These are phyloP conservation scores for Globisporangium abappressorium DNA, from an alignment of 352 stramenopile species.

Conservation along the genomic window DNA sequence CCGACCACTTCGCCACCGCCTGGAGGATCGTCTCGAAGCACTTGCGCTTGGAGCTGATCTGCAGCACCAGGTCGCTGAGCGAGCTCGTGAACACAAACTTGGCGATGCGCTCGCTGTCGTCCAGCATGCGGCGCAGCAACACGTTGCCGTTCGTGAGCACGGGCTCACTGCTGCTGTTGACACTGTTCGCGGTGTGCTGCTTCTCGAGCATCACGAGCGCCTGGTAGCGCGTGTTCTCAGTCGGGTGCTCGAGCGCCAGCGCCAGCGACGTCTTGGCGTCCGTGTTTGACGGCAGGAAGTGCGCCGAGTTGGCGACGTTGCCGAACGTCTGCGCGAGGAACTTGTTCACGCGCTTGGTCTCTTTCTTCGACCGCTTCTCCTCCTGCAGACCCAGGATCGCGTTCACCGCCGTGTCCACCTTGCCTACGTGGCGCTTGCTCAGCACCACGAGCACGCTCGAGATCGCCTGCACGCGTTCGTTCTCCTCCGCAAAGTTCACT, in stretches of 20 bases:
- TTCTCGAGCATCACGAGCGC: constrained; percentile 66
- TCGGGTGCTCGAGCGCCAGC: constrained; percentile 76
- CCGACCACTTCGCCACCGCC: constrained; percentile 49
- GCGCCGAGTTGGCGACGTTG: constrained; percentile 69
- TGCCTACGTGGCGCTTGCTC: constrained; percentile 56
- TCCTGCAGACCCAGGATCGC: constrained; percentile 22
- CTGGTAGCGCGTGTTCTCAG: constrained; percentile 69
- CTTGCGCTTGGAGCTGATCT: constrained; percentile 49
- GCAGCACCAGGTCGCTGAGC: constrained; percentile 54
- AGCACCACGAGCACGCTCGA: constrained; percentile 42
- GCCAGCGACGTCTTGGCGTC: constrained; percentile 74
- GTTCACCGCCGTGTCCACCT: constrained; percentile 46
- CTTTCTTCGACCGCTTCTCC: constrained; percentile 33
- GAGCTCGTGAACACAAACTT: constrained; percentile 52
- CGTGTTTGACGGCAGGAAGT: constrained; percentile 61
- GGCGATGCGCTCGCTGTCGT: constrained; percentile 73
- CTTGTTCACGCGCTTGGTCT: constrained; percentile 47
- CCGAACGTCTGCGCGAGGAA: constrained; percentile 71
- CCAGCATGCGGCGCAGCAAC: constrained; percentile 64
- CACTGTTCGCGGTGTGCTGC: constrained; percentile 24
- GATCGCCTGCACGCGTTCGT: constrained; percentile 40
- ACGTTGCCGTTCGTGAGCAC: constrained; percentile 54
- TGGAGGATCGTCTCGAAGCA: constrained; percentile 49
- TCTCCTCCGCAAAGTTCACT: constrained; percentile 36
- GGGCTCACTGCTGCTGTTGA: constrained; percentile 14